Percentiles rank a stretch among this genome's conserved stretches.
Conservation (phyloP, 2,329 filamentous ascomycete genomes). For the Berkeleyomyces rouxiae region DNA sequence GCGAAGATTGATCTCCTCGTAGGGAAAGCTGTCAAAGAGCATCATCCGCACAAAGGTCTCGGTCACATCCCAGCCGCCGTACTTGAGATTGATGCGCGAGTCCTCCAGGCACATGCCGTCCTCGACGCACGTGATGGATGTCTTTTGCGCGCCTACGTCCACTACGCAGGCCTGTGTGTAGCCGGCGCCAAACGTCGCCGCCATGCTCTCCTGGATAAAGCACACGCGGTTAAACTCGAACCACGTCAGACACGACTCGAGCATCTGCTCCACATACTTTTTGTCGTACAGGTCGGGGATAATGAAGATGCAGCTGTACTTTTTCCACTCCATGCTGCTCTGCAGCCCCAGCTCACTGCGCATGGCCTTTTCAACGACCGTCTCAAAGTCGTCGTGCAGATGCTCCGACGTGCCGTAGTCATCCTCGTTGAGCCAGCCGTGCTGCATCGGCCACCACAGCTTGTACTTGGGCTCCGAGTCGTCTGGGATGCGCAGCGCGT, state of each 20-base stretch:
- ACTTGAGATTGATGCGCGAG: constrained; percentile 88
- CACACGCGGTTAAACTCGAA: constrained; percentile 80
- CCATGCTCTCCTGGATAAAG: constrained; percentile 91
- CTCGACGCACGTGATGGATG: constrained; percentile 89
- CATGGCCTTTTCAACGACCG: constrained; percentile 73
- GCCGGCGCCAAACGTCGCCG: constrained; percentile 85
- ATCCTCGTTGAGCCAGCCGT: constrained; percentile 78
- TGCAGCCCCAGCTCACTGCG: constrained; percentile 66
- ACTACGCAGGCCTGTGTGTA: constrained; percentile 91
- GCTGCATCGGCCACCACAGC: constrained; percentile 76
- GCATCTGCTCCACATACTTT: constrained; percentile 66
- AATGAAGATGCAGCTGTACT: constrained; percentile 93
- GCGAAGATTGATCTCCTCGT: constrained; percentile 81
- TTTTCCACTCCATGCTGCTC: constrained; percentile 63
- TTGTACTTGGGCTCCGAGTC: constrained; percentile 79
- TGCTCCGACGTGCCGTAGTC: constrained; percentile 70
- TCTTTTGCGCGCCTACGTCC: constrained; percentile 93
- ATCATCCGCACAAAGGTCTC: constrained; percentile 96
- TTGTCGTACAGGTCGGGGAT: constrained; percentile 97
- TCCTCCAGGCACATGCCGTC: constrained; percentile 91
- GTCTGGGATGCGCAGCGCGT: constrained; percentile 76
- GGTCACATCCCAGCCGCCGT: constrained; percentile 80
- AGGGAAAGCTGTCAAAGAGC: constrained; percentile 90
- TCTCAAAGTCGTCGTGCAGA: constrained; percentile 73
- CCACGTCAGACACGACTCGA: constrained; percentile 74